phyloP scores from a whole-genome alignment of 768 basidiomycete genomes.

The Jaapia argillacea region DNA sequence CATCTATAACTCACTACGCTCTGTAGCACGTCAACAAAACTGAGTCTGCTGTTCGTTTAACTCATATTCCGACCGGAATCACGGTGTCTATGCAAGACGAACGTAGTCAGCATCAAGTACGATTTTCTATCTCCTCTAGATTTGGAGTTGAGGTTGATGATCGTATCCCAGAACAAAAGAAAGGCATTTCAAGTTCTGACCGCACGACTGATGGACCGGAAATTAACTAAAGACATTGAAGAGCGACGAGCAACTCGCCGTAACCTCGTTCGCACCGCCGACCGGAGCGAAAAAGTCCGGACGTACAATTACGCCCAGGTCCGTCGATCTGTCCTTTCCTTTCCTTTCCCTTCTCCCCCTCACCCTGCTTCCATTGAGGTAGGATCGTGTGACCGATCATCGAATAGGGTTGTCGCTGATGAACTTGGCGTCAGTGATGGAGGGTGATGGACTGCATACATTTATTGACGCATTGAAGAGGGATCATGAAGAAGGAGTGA shows the following conservation, averaged over 20 bases:
- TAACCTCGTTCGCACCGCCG: constrained; percentile 70
- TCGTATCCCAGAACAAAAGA: constrained; percentile 61
- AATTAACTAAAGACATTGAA: constrained; percentile 59
- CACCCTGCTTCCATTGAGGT: neutral
- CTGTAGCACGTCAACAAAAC: constrained; percentile 94
- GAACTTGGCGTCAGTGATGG: constrained; percentile 55
- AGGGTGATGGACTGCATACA: constrained; percentile 50
- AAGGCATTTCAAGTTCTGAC: constrained; percentile 87
- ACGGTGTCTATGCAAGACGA: constrained; percentile 98
- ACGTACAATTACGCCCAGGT: constrained; percentile 94
- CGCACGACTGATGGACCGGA: constrained; percentile 77
- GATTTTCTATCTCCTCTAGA: constrained; percentile 5
- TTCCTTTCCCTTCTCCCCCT: constrained; percentile 1
- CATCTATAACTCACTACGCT: neutral
- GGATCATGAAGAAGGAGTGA: constrained; percentile 14
- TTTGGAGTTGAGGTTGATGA: neutral
- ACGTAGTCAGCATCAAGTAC: constrained; percentile 87
- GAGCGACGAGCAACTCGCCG: constrained; percentile 60
- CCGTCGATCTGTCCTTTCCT: too few species aligned
- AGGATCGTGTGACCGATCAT: constrained; percentile 90
- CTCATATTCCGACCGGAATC: constrained; percentile 87
- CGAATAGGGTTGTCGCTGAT: constrained; percentile 69
- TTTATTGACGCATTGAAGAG: constrained; percentile 49
- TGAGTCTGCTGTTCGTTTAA: constrained; percentile 92
- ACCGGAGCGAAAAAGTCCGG: constrained; percentile 89